A percentile compares a stretch with the other conserved stretches of the same genome.
Conservation (phyloP, 2,329 filamentous ascomycete species). For the Xylaria sp. region DNA sequence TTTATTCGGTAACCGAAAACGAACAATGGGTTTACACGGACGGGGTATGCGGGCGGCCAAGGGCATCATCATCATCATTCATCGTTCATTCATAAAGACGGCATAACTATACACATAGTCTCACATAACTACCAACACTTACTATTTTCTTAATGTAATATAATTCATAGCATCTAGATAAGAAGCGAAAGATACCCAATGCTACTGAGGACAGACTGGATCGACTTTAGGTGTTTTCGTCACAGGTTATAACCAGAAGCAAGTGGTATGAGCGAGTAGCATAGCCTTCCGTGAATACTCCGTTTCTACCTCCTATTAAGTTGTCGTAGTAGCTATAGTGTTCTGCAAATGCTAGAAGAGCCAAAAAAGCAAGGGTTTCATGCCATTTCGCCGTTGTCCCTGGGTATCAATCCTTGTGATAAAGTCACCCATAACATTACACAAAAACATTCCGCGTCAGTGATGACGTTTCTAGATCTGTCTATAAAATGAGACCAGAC, state of each 20-base stretch:
- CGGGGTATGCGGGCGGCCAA: neutral
- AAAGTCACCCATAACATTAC: slow-evolving; percentile 20
- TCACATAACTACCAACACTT: slow-evolving; percentile 9
- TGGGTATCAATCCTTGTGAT: slow-evolving; percentile 33
- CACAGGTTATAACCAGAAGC: neutral
- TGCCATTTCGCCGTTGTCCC: slow-evolving; percentile 12
- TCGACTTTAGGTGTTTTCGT: neutral
- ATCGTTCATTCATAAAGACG: neutral
- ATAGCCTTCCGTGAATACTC: neutral
- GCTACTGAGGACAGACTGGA: slow-evolving; percentile 8
- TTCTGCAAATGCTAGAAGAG: slow-evolving; percentile 12
- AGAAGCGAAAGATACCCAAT: slow-evolving; percentile 30
- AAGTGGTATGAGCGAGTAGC: neutral
- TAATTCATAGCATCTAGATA: slow-evolving; percentile 13
- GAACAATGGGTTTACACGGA: neutral
- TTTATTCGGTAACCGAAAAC: neutral
- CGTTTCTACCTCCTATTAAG: neutral
- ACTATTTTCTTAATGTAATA: slow-evolving; percentile 29
- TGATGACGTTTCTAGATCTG: slow-evolving; percentile 28
- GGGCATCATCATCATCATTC: neutral
- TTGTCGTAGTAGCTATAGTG: neutral
- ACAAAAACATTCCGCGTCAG: slow-evolving; percentile 26
- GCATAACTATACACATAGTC: slow-evolving; percentile 1
- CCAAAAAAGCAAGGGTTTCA: neutral
- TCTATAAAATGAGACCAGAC: slow-evolving; percentile 6